Evolutionary conservation across 1,139 yeast species (phyloP), one percentile per base, ranked within the genome.

Genomic region (Magnusiomyces sp.): DNA sequence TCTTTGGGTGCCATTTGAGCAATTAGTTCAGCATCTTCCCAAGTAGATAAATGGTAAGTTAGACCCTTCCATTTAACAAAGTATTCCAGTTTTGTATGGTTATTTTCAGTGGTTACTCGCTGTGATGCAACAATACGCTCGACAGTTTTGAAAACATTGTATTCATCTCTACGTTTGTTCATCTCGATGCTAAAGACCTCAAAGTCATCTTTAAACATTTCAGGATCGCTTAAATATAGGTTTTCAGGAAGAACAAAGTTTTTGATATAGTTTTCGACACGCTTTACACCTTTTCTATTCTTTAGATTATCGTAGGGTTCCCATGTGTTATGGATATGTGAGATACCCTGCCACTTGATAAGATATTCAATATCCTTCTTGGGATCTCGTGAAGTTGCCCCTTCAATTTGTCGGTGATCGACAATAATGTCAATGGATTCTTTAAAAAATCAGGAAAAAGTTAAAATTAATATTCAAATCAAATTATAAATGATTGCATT

Each of bases 321-420:
- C 97, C 97, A 94, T 1, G 96, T 83, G 64, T 92, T 92, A 69
- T 92, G 99, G 56, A 92, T 73, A 69, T 94, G 98, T 14, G 97
- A 87, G 54, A 81, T 75, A 49, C 79, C 87, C 27, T 78, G 75
- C 98, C 99, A 94, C 68, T 94, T 94, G 58, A 94, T 77, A 36
- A 59, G 59, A 57, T 60, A 69, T 54, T 68, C 69, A 34, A 68
- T 56, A 46, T 64, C 62, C 44, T 52, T 54, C 52, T 64, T 62
- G 10, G 71, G 70, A 50, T 68, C 66, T 17, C 52, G 50, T 16
- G 57, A 53, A 23, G 54, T 55, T 5, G 53, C 57, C 11, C 60
- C 62, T 29, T 57, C 61, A 9, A 58, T 56, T 6, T 59, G 59
- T 42, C 59, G 58, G 46, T 66, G 70, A 49, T 66, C 69, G 20